Evolutionary conservation across 768 basidiomycete genomes (phyloP), one percentile per base, ranked within the genome.

Genomic region (Pisolithus marmoratus): DNA sequence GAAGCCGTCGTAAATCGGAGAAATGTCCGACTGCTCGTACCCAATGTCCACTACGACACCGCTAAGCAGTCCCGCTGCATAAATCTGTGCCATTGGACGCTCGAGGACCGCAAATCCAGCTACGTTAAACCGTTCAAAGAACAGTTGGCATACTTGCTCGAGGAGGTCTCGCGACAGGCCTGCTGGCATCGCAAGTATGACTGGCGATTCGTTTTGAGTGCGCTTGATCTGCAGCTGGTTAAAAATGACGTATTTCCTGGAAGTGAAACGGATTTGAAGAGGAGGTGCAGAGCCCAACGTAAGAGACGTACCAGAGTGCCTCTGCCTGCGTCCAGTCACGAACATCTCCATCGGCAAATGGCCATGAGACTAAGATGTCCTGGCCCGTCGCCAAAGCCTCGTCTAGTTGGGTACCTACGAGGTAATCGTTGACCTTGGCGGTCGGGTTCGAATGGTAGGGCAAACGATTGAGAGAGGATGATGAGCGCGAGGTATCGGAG

Each of bases 41-140:
- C 84, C 87, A 55, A 96, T 80, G 68, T 95, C 94, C 52, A 96
- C 75, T 38, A 92, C 81, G 46, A 95, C 69, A 44, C 91, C 90
- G 50, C 70, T 81, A 52, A 89, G 74, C 50, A 75, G 75, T 57
- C 84, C 85, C 15, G 80, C 80, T 20, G 91, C 82, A 67, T 90
- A 94, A 41, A 94, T 71, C 58, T 93, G 89, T 8, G 89, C 81
- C 67, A 93, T 79, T 20, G 93, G 86, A 1, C 91, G 87, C 51
- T 94, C 87, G 46, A 93, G 73, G 58, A 94, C 75, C 50, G 80
- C 79, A 57, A 94, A 81, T 15, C 84, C 89, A 8, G 94, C 85
- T 24, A 87, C 85, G 63, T 94, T 93, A 79, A 94, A 90, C 23
- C 89, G 85, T 63, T 95, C 93, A 60, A 96, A 96, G 70, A 94